Conservation (phyloP, 495 filamentous ascomycete species). For the Penicillium chermesinum region DNA sequence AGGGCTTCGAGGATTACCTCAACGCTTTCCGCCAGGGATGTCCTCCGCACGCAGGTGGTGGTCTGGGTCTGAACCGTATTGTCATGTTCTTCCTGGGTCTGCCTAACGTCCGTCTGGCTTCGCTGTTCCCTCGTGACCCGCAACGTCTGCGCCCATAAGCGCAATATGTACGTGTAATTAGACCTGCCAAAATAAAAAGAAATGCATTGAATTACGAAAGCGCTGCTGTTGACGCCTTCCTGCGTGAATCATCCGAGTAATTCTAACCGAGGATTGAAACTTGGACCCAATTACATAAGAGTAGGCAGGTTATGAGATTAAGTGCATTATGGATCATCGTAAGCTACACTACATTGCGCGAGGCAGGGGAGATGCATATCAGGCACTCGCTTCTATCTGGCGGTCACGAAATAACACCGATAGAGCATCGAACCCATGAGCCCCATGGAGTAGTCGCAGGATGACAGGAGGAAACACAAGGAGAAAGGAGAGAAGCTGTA, state of each 20-base stretch:
- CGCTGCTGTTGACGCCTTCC: background rate
- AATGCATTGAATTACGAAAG: slow-evolving; percentile 11
- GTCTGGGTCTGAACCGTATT: slow-evolving; percentile 82
- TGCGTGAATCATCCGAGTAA: background rate
- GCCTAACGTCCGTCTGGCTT: slow-evolving; percentile 73
- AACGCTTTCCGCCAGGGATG: slow-evolving; percentile 74
- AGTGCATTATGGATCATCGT: background rate
- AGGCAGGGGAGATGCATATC: background rate
- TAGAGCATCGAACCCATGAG: background rate
- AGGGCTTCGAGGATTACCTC: slow-evolving; percentile 80
- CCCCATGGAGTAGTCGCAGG: background rate
- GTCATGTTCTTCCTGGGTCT: slow-evolving; percentile 83
- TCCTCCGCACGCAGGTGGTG: slow-evolving; percentile 79
- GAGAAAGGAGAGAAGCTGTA: background rate
- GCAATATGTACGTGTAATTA: slow-evolving; percentile 14
- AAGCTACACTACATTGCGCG: background rate
- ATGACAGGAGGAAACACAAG: background rate
- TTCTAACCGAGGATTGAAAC: too few species aligned
- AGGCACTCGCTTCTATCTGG: background rate
- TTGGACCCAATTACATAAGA: background rate
- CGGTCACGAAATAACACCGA: background rate
- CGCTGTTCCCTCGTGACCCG: slow-evolving; percentile 80
- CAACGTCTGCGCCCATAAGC: slow-evolving; percentile 67
- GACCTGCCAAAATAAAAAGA: slow-evolving; percentile 8
- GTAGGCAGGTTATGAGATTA: background rate